Conservation (phyloP, 2,329 filamentous ascomycete species). For the Fusarium nanum region DNA sequence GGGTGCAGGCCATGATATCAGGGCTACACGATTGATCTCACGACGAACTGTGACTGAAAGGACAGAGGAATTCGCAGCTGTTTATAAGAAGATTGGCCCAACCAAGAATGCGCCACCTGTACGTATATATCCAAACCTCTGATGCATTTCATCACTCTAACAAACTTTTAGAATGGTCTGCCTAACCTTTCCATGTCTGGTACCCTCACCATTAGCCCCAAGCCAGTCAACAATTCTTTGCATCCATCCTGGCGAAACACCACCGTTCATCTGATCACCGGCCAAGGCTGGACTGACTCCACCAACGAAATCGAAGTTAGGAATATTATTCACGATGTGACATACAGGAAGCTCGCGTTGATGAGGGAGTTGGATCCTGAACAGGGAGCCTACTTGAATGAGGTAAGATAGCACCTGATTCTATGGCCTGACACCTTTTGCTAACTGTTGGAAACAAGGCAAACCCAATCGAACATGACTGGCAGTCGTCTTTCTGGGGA, state of each 20-base stretch:
- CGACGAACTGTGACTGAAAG: neutral
- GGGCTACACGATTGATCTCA: neutral
- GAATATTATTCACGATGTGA: neutral
- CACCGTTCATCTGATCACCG: neutral
- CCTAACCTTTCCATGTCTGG: neutral
- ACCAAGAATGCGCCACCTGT: neutral
- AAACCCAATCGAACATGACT: neutral
- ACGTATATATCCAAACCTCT: too few relatives aligned
- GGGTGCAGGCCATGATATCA: neutral
- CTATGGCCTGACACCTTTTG: accelerated
- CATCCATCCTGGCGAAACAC: conserved; percentile 3
- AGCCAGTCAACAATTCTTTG: neutral
- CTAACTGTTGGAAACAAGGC: neutral
- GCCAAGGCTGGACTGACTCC: neutral
- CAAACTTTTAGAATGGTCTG: neutral
- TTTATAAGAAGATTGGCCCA: neutral
- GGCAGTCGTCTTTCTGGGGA: conserved; percentile 10
- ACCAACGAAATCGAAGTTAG: neutral
- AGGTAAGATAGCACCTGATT: neutral
- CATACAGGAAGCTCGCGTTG: neutral
- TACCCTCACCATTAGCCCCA: neutral
- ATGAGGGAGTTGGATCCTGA: neutral
- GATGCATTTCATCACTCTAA: accelerated
- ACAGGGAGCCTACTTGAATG: neutral
- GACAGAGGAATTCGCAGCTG: neutral